These are phyloP conservation scores for Cicer yamashitae DNA, from an alignment of 306 rosid genomes.

Conservation along the genomic window DNA sequence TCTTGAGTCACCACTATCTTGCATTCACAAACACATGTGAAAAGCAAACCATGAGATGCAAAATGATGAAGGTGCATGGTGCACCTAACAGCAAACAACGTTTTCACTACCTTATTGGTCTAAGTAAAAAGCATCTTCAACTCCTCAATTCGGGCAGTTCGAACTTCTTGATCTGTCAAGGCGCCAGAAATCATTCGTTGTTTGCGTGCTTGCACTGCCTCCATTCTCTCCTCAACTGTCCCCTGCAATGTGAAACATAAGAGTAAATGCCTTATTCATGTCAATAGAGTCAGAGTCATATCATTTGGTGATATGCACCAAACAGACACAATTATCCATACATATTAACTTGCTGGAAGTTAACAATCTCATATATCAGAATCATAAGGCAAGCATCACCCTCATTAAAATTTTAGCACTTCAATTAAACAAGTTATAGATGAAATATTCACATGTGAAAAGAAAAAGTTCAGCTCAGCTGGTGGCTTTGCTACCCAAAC, in stretches of 20 bases:
- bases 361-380: neutral
- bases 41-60: conserved; percentile 26
- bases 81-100: conserved; percentile 37
- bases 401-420: neutral
- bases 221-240: conserved; percentile 94
- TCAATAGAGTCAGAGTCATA: conserved; percentile 24
- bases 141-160: conserved; percentile 92
- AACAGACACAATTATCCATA: conserved; percentile 28
- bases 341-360: conserved; percentile 22
- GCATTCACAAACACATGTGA: conserved; percentile 31
- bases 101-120: conserved; percentile 20
- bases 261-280: conserved; percentile 27
- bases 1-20: conserved; percentile 18
- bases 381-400: conserved; percentile 9
- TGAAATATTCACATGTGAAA: conserved; percentile 26
- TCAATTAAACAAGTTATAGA: conserved; percentile 13
- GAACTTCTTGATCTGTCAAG: conserved; percentile 94
- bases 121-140: conserved; percentile 89
- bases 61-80: conserved; percentile 15
- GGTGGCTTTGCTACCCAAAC: conserved; percentile 9
- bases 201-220: conserved; percentile 93
- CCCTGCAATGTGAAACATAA: conserved; percentile 62
- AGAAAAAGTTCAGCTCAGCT: conserved; percentile 12
- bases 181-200: conserved; percentile 93
- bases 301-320: conserved; percentile 19